A percentile compares a stretch with the other conserved stretches of the same genome.
Conservation (phyloP, 257 asterid genomes). For the Schizonepeta tenuifolia region DNA sequence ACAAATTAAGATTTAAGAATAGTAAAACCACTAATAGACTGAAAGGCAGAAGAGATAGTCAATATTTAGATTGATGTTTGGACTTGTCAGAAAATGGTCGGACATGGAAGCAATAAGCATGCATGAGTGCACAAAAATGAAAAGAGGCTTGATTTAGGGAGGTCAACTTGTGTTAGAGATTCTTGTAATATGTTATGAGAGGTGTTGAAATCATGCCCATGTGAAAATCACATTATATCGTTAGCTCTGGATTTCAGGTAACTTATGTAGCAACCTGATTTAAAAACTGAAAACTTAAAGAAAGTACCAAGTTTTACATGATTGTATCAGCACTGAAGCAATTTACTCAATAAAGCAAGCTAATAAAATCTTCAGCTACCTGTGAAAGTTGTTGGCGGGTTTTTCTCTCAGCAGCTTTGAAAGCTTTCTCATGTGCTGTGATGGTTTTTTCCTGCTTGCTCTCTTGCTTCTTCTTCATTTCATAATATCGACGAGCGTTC, state of each 20-base stretch:
- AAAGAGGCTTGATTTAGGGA: not conserved
- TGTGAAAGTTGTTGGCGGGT: constrained; percentile 88
- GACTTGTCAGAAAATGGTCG: not conserved
- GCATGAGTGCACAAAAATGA: not conserved
- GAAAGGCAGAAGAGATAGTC: no score
- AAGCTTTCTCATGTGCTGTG: constrained; percentile 94
- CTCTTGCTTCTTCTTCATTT: constrained; percentile 92
- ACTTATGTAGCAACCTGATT: constrained; percentile 11
- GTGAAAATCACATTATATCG: not conserved
- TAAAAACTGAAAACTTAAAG: not conserved
- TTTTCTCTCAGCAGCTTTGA: constrained; percentile 97
- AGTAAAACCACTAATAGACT: not conserved
- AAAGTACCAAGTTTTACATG: constrained; percentile 11
- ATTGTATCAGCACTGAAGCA: not conserved
- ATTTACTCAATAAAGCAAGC: constrained; percentile 16
- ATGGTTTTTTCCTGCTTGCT: constrained; percentile 94
- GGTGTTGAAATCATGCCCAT: constrained; percentile 20
- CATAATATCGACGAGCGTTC: constrained; percentile 98
- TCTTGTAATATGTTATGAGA: constrained; percentile 18
- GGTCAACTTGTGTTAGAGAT: constrained; percentile 1
- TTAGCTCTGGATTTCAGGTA: not conserved
- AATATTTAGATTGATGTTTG: not conserved
- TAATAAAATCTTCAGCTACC: constrained; percentile 57
- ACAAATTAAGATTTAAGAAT: not conserved
- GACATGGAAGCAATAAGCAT: not conserved